Conservation (phyloP, 441 rosid species). For the Euphorbia celastroides region DNA sequence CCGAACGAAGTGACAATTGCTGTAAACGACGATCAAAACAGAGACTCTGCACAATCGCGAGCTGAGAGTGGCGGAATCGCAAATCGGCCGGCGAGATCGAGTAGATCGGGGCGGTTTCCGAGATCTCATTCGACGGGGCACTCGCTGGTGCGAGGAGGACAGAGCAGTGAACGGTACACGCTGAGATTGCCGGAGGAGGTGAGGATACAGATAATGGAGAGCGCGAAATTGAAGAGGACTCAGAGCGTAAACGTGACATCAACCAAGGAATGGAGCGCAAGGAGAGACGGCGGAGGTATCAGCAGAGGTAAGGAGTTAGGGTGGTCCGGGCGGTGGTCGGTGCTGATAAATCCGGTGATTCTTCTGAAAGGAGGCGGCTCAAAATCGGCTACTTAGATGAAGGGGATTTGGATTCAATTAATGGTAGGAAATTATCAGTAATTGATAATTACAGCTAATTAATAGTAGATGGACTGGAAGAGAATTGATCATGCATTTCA, state of each 20-base stretch:
- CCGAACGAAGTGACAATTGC: slow-evolving; percentile 30
- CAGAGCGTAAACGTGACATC: slow-evolving; percentile 38
- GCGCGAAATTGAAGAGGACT: slow-evolving; percentile 40
- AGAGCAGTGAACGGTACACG: slow-evolving; percentile 59
- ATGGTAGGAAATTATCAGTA: slow-evolving; percentile 8
- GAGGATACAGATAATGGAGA: slow-evolving; percentile 41
- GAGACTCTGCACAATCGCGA: slow-evolving; percentile 4
- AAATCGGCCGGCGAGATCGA: slow-evolving; percentile 38
- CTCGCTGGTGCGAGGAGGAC: slow-evolving; percentile 59
- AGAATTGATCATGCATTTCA: no score
- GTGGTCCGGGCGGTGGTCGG: slow-evolving; percentile 27
- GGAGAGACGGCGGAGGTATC: slow-evolving; percentile 35
- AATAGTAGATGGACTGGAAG: slow-evolving; percentile 1
- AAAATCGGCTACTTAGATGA: slow-evolving; percentile 8
- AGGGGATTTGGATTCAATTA: slow-evolving; percentile 10
- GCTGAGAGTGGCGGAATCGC: neutral
- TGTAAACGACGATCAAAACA: slow-evolving; percentile 5
- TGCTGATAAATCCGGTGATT: slow-evolving; percentile 31
- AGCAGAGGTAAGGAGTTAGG: slow-evolving; percentile 25
- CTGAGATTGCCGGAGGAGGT: slow-evolving; percentile 63
- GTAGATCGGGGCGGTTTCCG: slow-evolving; percentile 35
- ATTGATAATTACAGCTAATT: slow-evolving; percentile 16
- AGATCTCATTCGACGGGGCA: slow-evolving; percentile 87
- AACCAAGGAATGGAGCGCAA: slow-evolving; percentile 50
- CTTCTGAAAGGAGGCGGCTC: slow-evolving; percentile 17